A percentile compares a stretch with the other conserved stretches of the same genome.
These are phyloP conservation scores for Aspergillus sclerotialis DNA, from an alignment of 2,329 filamentous ascomycete species.

Conservation along the genomic window DNA sequence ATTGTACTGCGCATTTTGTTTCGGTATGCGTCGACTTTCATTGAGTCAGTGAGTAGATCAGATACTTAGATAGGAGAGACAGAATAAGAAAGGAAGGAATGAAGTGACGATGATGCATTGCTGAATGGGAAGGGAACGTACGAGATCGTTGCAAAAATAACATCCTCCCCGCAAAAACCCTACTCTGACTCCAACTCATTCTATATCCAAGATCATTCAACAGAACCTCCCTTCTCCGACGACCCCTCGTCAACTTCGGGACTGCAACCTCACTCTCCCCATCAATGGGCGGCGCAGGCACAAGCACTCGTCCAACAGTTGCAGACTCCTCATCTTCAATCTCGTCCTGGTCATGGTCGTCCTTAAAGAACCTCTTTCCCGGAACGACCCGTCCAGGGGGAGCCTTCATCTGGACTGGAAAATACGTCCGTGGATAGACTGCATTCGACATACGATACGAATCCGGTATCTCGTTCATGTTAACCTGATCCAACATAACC, in stretches of 20 bases:
- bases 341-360: constrained; percentile 55
- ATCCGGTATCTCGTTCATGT: constrained; percentile 93
- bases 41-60: constrained; percentile 3
- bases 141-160: constrained; percentile 85
- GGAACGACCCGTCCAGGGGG: constrained; percentile 65
- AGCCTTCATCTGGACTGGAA: constrained; percentile 86
- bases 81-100: constrained; percentile 1
- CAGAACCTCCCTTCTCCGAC: constrained; percentile 74
- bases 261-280: constrained; percentile 71
- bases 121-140: constrained; percentile 49
- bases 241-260: constrained; percentile 62
- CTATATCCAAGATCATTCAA: constrained; percentile 89
- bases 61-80: too few relatives aligned
- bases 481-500: constrained; percentile 85
- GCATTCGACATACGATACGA: constrained; percentile 86
- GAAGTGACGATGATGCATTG: too few relatives aligned
- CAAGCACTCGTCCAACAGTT: constrained; percentile 41
- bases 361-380: constrained; percentile 66
- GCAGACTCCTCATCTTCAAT: constrained; percentile 23
- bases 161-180: constrained; percentile 78
- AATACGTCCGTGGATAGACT: constrained; percentile 86
- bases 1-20: constrained; percentile 84
- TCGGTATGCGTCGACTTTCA: constrained; percentile 80
- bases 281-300: constrained; percentile 56
- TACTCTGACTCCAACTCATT: constrained; percentile 94